These are phyloP conservation scores for Phenoliferia sp. DNA, from an alignment of 1,284 basidiomycete species.

Conservation along the genomic window DNA sequence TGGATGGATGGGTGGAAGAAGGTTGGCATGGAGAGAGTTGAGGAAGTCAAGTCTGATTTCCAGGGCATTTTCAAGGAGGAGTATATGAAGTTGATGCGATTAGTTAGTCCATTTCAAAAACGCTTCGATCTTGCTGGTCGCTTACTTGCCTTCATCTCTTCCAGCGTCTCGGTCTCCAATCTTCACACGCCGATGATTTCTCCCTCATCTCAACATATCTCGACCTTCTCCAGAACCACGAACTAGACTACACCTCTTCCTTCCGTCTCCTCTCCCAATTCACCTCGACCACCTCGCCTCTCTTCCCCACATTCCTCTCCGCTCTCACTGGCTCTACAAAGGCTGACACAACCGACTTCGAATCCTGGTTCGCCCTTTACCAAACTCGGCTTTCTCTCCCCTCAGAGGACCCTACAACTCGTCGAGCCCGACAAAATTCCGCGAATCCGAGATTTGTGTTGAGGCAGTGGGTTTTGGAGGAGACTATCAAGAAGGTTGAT, in stretches of 20 bases:
- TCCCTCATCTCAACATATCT: conserved; percentile 61
- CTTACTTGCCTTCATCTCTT: conserved; percentile 1
- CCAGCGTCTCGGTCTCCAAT: conserved; percentile 68
- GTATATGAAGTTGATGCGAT: conserved; percentile 27
- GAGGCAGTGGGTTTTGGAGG: conserved; percentile 88
- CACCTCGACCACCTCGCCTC: conserved; percentile 46
- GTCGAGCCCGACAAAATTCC: conserved; percentile 48
- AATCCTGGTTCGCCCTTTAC: conserved; percentile 64
- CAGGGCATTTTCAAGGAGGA: conserved; percentile 18
- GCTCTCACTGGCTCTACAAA: conserved; percentile 49
- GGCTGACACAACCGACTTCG: conserved; percentile 49
- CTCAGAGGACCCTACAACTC: conserved; percentile 46
- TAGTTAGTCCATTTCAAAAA: conserved; percentile 5
- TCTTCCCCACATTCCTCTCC: conserved; percentile 50
- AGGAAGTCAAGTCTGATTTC: conserved; percentile 11
- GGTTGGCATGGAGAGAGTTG: conserved; percentile 8
- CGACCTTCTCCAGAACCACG: conserved; percentile 61
- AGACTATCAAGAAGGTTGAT: conserved; percentile 65
- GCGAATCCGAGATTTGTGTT: conserved; percentile 84
- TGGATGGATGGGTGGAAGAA: conserved; percentile 18
- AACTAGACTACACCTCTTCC: conserved; percentile 75
- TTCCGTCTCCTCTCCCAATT: conserved; percentile 68
- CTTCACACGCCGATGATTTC: conserved; percentile 56
- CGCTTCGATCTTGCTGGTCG: neutral
- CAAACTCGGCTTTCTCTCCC: conserved; percentile 58